Evolutionary conservation across 1,284 basidiomycete species (phyloP), one percentile per base, ranked within the genome.

Genomic region (Inonotus hispidus): DNA sequence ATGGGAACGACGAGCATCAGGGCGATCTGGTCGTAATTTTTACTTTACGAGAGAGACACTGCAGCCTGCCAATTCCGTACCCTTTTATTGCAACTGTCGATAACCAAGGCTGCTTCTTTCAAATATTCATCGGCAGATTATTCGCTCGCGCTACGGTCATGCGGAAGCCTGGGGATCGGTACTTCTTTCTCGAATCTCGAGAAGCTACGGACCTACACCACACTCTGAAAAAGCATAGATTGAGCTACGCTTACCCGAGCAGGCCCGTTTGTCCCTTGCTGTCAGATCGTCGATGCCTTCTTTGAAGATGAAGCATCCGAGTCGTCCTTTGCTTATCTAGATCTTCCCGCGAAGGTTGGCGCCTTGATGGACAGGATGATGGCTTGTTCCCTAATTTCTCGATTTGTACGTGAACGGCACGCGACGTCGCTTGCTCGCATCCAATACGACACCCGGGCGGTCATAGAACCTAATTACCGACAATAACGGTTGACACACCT

Each of bases 211-310:
- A 16, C 27, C 50, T 35, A 16, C n/a, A 2, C n/a, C n/a, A 2
- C n/a, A 8, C 29, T 52, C 50, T 52, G 13, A 52, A 52, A 35
- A 52, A 52, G 50, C 50, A 52, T 52, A 52, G 50, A 52, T 52
- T 52, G 50, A 32, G 5, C 29, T 52, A 3, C 25, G 35, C 16
- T 32, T 35, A 35, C 29, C 21, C 47, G 47, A 25, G 35, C 50
- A 29, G 5, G 41, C 41, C 41, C 41, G 1, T 43, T 11, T 4
- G 16, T 27, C 50, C 50, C 50, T 52, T 52, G 35, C 50, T 52
- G 50, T 52, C 29, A 52, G 50, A 52, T 52, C 50, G 25, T 52
- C 50, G 50, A 52, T 52, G 25, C 50, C 50, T 52, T 52, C 50
- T 27, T 35, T 52, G 50, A 49, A 49, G 25, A 23, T 49, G n/a